Evolutionary conservation across 2,329 filamentous ascomycete genomes (phyloP).

Genomic region (Claviceps citrina): DNA sequence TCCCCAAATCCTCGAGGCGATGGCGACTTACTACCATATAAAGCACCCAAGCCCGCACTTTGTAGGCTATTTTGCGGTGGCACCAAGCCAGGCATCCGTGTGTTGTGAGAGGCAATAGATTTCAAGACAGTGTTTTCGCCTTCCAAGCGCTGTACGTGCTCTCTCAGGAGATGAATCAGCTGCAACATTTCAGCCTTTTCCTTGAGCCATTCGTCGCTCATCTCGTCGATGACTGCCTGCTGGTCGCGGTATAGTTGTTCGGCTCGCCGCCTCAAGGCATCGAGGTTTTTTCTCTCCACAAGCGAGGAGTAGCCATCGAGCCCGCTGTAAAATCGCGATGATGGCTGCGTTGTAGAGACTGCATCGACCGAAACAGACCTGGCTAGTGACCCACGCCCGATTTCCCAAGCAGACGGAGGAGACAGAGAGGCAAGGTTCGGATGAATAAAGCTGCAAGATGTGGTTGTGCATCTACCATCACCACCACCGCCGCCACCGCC

Average conservation of each 20-base stretch:
- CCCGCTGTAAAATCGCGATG: constrained; percentile 24
- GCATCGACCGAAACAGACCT: constrained; percentile 17
- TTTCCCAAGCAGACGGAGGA: constrained; percentile 3
- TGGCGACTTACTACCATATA: constrained; percentile 6
- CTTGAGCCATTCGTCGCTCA: constrained; percentile 29
- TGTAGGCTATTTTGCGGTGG: constrained; percentile 17
- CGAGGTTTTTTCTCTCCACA: constrained; percentile 32
- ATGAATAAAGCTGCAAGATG: background rate
- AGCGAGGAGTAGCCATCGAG: constrained; percentile 21
- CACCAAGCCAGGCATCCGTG: constrained; percentile 16
- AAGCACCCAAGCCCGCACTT: constrained; percentile 13
- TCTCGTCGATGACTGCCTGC: constrained; percentile 36
- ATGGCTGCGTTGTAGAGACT: constrained; percentile 16
- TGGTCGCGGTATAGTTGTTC: constrained; percentile 42
- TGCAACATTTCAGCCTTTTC: constrained; percentile 27
- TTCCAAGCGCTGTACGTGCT: constrained; percentile 22
- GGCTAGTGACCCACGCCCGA: constrained; percentile 12
- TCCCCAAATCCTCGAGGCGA: constrained; percentile 9
- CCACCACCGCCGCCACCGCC: background rate
- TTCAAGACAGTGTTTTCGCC: constrained; percentile 22
- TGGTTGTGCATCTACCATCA: background rate
- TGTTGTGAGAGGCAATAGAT: constrained; percentile 15
- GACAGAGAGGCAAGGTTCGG: constrained; percentile 6
- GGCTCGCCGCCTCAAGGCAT: constrained; percentile 36
- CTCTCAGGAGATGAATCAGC: constrained; percentile 27